These are phyloP conservation scores for Diplodia sapinea DNA, from an alignment of 2,329 filamentous ascomycete genomes.

Conservation along the genomic window DNA sequence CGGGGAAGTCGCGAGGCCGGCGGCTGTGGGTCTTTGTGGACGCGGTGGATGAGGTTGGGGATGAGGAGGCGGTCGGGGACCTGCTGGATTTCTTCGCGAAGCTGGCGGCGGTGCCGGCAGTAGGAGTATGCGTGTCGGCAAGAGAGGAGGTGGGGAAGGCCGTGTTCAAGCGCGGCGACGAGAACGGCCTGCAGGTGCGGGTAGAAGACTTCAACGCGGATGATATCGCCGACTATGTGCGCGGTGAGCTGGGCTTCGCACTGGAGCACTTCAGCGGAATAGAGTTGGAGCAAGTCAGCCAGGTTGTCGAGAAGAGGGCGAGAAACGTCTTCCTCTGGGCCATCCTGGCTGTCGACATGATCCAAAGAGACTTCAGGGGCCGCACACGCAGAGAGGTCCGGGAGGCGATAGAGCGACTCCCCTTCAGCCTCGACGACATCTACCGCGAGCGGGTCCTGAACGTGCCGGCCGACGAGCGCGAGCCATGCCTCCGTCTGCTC, in stretches of 20 bases:
- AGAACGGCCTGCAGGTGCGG: background rate
- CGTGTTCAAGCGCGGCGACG: background rate
- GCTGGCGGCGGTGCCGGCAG: background rate
- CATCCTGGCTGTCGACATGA: constrained; percentile 4
- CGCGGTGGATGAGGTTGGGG: constrained; percentile 1
- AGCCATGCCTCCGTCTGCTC: background rate
- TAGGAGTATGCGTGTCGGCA: background rate
- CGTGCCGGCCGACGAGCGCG: background rate
- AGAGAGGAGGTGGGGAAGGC: background rate
- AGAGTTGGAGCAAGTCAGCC: background rate
- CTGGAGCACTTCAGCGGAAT: background rate
- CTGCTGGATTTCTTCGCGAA: constrained; percentile 4
- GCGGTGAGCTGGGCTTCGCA: background rate
- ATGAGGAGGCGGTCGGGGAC: background rate
- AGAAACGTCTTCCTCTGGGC: constrained; percentile 10
- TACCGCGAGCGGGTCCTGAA: background rate
- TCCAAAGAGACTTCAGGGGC: background rate
- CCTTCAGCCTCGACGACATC: background rate
- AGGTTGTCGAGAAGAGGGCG: background rate
- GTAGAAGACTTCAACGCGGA: constrained; percentile 8
- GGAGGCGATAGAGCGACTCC: background rate
- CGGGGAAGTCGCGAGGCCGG: background rate
- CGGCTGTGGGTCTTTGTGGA: constrained; percentile 16
- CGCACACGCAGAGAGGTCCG: background rate
- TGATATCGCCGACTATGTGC: background rate